These are phyloP conservation scores for Yamadazyma endophytica DNA, from an alignment of 805 yeast genomes.

Conservation along the genomic window DNA sequence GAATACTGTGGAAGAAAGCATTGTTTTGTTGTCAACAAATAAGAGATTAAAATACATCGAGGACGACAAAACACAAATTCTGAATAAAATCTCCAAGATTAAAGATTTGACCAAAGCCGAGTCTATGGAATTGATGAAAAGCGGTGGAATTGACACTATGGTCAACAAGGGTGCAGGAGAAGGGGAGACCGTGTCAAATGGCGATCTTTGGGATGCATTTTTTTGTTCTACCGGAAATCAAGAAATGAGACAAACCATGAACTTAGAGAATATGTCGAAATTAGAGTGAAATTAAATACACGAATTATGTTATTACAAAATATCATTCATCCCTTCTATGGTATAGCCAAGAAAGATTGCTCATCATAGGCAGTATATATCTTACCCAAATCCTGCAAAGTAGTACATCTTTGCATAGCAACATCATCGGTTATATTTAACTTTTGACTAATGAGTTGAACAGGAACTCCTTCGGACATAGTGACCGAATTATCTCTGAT, in stretches of 20 bases:
- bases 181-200: constrained; percentile 57
- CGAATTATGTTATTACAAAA: background rate
- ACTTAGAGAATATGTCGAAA: constrained; percentile 9
- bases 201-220: constrained; percentile 62
- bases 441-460: constrained; percentile 54
- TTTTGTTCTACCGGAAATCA: constrained; percentile 30
- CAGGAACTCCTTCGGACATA: constrained; percentile 77
- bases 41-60: constrained; percentile 46
- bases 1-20: constrained; percentile 85
- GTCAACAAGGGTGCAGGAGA: constrained; percentile 39
- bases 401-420: constrained; percentile 47
- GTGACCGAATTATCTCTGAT: constrained; percentile 47
- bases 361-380: constrained; percentile 71
- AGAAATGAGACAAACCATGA: constrained; percentile 13
- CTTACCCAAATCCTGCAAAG: constrained; percentile 62
- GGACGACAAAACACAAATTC: constrained; percentile 2
- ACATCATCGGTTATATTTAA: constrained; percentile 47
- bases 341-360: constrained; percentile 52
- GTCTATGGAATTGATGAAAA: constrained; percentile 49
- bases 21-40: constrained; percentile 63
- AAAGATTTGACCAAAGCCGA: constrained; percentile 38
- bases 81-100: constrained; percentile 2
- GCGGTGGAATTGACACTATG: constrained; percentile 47
- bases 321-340: constrained; percentile 3
- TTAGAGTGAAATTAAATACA: background rate